Evolutionary conservation across 805 yeast genomes (phyloP).

Genomic region (Candida stauntonica): DNA sequence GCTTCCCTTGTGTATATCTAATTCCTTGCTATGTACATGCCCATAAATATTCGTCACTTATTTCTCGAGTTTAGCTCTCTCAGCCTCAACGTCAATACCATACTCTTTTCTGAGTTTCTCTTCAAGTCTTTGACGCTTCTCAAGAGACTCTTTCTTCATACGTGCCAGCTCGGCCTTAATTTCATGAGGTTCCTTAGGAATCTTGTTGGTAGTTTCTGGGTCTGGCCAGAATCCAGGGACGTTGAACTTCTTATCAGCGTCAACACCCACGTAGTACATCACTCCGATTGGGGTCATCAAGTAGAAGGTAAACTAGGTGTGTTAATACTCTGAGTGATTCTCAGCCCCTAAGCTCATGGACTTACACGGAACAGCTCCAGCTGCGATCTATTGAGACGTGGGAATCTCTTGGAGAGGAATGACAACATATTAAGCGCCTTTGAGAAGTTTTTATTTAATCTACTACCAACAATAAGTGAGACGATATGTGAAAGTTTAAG

Average conservation of each 20-base stretch:
- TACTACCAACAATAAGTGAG: too few relatives aligned
- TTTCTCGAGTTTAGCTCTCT: slow-evolving; percentile 32
- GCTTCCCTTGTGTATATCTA: neutral
- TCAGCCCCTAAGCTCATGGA: slow-evolving; percentile 1
- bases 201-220: slow-evolving; percentile 83
- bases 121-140: slow-evolving; percentile 69
- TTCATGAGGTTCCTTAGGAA: slow-evolving; percentile 91
- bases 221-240: slow-evolving; percentile 98
- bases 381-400: slow-evolving; percentile 42
- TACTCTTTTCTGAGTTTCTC: slow-evolving; percentile 59
- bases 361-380: slow-evolving; percentile 48
- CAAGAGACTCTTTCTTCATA: slow-evolving; percentile 70
- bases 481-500: too few relatives aligned
- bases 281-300: slow-evolving; percentile 82
- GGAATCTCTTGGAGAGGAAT: slow-evolving; percentile 12
- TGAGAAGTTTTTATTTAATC: too few relatives aligned
- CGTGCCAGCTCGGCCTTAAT: slow-evolving; percentile 89
- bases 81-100: slow-evolving; percentile 56
- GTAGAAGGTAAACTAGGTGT: slow-evolving; percentile 83
- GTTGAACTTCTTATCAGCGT: slow-evolving; percentile 83
- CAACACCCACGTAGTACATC: slow-evolving; percentile 90
- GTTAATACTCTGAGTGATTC: neutral
- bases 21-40: slow-evolving; percentile 2
- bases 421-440: slow-evolving; percentile 3
- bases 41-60: neutral